Evolutionary conservation across 768 basidiomycete species (phyloP).

Genomic region (Boletellus ananas): DNA sequence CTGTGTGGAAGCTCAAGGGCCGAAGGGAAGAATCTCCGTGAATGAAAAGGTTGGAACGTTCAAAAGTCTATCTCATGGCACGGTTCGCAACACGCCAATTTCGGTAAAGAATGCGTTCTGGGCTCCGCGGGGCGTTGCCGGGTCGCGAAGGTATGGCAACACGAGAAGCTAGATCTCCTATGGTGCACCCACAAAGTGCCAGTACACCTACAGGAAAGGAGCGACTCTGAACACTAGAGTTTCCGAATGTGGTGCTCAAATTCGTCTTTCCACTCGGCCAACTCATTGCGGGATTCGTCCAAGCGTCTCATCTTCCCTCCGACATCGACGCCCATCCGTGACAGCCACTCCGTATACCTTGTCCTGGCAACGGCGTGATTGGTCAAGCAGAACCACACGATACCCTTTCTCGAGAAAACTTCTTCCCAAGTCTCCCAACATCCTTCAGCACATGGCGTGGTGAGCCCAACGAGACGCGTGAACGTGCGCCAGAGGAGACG

Average conservation of each 20-base stretch:
- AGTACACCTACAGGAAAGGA: not conserved
- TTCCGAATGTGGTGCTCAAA: conserved; percentile 10
- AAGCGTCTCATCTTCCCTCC: conserved; percentile 46
- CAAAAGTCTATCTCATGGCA: too few relatives aligned
- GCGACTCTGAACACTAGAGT: conserved; percentile 1
- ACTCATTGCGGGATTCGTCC: conserved; percentile 48
- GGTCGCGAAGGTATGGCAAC: too few relatives aligned
- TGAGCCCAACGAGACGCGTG: conserved; percentile 37
- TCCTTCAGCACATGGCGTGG: conserved; percentile 43
- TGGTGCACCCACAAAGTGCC: too few relatives aligned
- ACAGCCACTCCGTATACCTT: conserved; percentile 16
- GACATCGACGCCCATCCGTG: conserved; percentile 16
- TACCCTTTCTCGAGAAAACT: conserved; percentile 45
- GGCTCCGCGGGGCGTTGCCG: too few relatives aligned
- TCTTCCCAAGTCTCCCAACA: conserved; percentile 41
- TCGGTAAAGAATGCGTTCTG: too few relatives aligned
- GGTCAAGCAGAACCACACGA: conserved; percentile 49
- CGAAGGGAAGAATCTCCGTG: too few relatives aligned
- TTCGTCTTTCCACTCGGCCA: conserved; percentile 36
- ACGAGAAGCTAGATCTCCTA: too few relatives aligned
- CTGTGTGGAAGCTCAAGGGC: too few relatives aligned
- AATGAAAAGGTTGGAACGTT: too few relatives aligned
- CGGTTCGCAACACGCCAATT: too few relatives aligned
- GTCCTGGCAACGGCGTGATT: conserved; percentile 32
- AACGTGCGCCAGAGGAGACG: conserved; percentile 53